phyloP scores from a whole-genome alignment of 495 filamentous ascomycete species.

The Penicillium cataractarum region DNA sequence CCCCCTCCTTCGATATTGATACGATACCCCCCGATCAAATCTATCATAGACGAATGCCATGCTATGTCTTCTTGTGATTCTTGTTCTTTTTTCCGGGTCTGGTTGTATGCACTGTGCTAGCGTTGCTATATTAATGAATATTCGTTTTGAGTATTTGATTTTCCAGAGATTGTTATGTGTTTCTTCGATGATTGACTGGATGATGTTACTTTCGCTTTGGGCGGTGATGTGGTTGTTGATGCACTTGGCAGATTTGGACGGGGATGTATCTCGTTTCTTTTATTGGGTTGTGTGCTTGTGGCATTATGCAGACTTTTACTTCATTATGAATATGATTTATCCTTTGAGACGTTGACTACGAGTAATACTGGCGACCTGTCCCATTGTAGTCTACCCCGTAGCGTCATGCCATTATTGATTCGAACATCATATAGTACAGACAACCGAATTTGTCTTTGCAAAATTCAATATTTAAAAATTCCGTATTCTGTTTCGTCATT shows the following conservation, averaged over 20 bases:
- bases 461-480: too few relatives aligned
- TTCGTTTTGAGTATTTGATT: background rate
- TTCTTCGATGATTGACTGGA: too few relatives aligned
- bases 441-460: too few relatives aligned
- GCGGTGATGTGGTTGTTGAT: too few relatives aligned
- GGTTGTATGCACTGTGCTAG: background rate
- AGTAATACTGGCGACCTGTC: background rate
- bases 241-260: too few relatives aligned
- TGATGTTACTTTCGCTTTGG: too few relatives aligned
- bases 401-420: too few relatives aligned
- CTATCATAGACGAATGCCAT: conserved; percentile 31
- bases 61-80: conserved; percentile 14
- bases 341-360: too few relatives aligned
- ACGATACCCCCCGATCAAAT: conserved; percentile 28
- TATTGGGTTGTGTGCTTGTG: too few relatives aligned
- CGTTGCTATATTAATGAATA: background rate
- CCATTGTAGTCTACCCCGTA: too few relatives aligned
- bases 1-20: conserved; percentile 26
- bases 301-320: background rate
- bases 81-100: background rate
- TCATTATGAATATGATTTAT: background rate
- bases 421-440: too few relatives aligned
- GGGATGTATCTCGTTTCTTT: too few relatives aligned
- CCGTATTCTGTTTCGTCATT: background rate
- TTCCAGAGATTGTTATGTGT: background rate